Base-by-base conservation (phyloP, 2,329 filamentous ascomycete species). In the Fusarium clavum region DNA sequence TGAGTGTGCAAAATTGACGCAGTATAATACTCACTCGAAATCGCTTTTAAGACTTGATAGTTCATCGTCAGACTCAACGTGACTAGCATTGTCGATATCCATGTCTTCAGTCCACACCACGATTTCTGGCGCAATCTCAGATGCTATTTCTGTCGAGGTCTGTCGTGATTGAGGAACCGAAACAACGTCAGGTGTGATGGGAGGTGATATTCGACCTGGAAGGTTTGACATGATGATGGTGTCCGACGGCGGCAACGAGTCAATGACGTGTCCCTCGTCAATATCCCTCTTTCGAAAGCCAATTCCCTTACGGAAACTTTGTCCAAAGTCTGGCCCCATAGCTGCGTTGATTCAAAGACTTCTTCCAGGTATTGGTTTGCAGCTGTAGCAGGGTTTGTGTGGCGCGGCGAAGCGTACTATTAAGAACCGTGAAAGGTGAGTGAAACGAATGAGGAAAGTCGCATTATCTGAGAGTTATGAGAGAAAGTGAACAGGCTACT, bases 71-170 rank as follows among this genome's bases (percentile, higher is more conserved):
- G 75, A 71, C 46, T 75, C 76, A 22, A 53, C 58, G 20, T 46
- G 54, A 30, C 65, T 74, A 9, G 57, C 43, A 24, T 57, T 65
- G 44, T 74, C 72, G 22, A 77, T 38, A 24, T 79, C 78, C 77
- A 83, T 82, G 16, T 80, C 76, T 57, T 80, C 82, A 30, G 81
- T 83, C 78, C 82, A 83, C 20, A 84, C 83, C 7, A 84, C 73
- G 27, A 85, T 85, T 64, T 83, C 82, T 6, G 80, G 77, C 6
- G 78, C 80, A 34, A 80, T 79, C 40, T 83, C 79, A 48, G 76
- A 77, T 9, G 75, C 71, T 24, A 74, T 67, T 47, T 80, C 77
- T 24, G 78, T 78, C 57, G 72, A 79, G 51, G 74, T 75, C 69
- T 76, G 79, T 61, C 76, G 80, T 64, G 77, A 77, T 68, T 73